Conservation (phyloP, 2,329 filamentous ascomycete species). For the Trichoderma arundinaceum region DNA sequence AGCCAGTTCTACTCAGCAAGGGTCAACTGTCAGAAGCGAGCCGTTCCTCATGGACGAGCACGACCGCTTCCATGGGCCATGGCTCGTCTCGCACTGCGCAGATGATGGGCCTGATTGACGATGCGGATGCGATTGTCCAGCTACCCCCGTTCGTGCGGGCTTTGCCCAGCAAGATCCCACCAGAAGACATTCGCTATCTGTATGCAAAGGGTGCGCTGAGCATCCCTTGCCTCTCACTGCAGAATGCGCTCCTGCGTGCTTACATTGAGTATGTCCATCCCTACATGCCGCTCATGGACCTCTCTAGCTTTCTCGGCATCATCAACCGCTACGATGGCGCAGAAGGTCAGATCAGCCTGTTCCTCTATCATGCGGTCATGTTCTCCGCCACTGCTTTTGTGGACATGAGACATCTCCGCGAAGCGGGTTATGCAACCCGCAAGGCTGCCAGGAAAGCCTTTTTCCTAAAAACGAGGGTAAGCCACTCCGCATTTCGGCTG, state of each 20-base stretch:
- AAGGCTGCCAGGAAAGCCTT: conserved; percentile 86
- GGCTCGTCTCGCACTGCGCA: conserved; percentile 49
- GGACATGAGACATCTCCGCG: conserved; percentile 75
- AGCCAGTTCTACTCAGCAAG: conserved; percentile 40
- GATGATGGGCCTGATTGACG: conserved; percentile 55
- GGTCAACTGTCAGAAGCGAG: conserved; percentile 35
- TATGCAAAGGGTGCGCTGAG: conserved; percentile 82
- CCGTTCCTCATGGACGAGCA: conserved; percentile 33
- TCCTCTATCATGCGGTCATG: conserved; percentile 94
- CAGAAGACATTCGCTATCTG: conserved; percentile 83
- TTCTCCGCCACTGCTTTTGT: conserved; percentile 90
- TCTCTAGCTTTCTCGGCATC: conserved; percentile 63
- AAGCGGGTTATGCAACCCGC: conserved; percentile 76
- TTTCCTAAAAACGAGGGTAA: conserved; percentile 84
- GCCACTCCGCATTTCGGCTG: conserved; percentile 41
- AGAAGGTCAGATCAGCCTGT: conserved; percentile 75
- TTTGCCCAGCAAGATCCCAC: conserved; percentile 74
- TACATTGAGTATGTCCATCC: conserved; percentile 92
- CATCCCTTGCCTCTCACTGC: conserved; percentile 71
- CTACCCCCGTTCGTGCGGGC: conserved; percentile 76
- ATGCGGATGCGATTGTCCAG: conserved; percentile 53
- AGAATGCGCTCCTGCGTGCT: conserved; percentile 79
- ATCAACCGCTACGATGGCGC: conserved; percentile 71
- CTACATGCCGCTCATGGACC: conserved; percentile 87
- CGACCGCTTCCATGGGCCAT: conserved; percentile 34